phyloP scores from a whole-genome alignment of 2,329 filamentous ascomycete species.

The Hysterium pulicare region DNA sequence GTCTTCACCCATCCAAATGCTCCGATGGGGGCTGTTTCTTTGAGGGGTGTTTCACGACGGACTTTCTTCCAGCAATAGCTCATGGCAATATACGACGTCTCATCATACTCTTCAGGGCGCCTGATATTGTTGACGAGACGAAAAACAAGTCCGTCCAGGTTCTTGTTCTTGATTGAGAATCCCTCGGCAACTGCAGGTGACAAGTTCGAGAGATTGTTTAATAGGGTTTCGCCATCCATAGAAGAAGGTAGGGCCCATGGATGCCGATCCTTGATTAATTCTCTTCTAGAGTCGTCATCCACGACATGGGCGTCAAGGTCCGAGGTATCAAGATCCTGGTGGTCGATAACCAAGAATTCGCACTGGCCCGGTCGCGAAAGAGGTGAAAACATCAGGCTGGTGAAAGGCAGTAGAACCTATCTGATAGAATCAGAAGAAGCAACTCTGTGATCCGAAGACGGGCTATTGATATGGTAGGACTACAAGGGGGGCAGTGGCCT shows the following conservation, averaged over 20 bases:
- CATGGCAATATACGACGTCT: constrained; percentile 41
- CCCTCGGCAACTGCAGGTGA: constrained; percentile 29
- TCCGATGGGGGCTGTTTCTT: constrained; percentile 20
- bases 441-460: no score
- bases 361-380: constrained; percentile 14
- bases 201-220: constrained; percentile 23
- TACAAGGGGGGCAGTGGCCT: no score
- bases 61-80: constrained; percentile 42
- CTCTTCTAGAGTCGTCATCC: constrained; percentile 15
- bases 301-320: constrained; percentile 24
- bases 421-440: no score
- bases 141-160: constrained; percentile 27
- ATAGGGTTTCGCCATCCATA: constrained; percentile 20
- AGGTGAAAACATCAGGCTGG: not conserved
- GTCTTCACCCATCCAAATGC: constrained; percentile 34
- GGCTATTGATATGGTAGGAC: no score
- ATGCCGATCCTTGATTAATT: constrained; percentile 17
- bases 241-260: constrained; percentile 2
- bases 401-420: no score
- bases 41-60: constrained; percentile 22
- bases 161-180: constrained; percentile 23
- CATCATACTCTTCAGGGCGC: constrained; percentile 27
- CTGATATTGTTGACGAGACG: constrained; percentile 38
- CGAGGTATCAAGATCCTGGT: constrained; percentile 28
- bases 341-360: constrained; percentile 28